Base-by-base conservation (phyloP, 2,329 filamentous ascomycete genomes). In the Dendryphion nanum region DNA sequence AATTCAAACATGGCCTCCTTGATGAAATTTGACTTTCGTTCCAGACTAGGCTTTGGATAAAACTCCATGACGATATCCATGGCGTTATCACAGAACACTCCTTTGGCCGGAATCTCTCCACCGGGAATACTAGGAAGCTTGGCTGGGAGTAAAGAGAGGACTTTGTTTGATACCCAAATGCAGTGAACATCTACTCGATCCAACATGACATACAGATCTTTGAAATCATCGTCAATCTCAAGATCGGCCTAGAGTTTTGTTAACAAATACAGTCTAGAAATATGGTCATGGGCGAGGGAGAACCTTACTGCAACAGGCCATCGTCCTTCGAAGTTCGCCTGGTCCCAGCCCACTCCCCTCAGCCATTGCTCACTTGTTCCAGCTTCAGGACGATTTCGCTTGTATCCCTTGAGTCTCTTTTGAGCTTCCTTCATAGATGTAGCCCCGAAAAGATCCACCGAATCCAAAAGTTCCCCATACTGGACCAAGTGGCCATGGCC, bases 1-100 rank as follows among this genome's bases (percentile, higher is more conserved):
- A 87, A 67, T 35, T 75, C 74, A 10, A 53, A 56, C 77, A 86
- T 83, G 10, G 83, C 83, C 5, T 75, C 74, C 33, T 70, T 72
- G 39, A 86, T 61, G 43, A 77, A 81, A 17, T 58, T 61, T 4
- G 71, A 69, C 53, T 79, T 83, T 47, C 71, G 73, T n/a, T 70
- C 68, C 4, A 60, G 62, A 30, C 68, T 69, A 0, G 81, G 79
- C 40, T 74, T 74, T 2, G 82, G 81, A 69, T 79, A 83, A 14
- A 77, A 50, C 2, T 69, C 63, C 40, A 72, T 68, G 23, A 85
- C 72, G 35, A 82, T 60, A 30, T 82, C 78, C 76, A 86, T 85
- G 17, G 83, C 82, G 53, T 86, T 86, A 60, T 87, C 83, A 55
- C 83, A 87, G 50, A 86, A 86, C 7, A 86, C 82, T 29, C 83